Conservation (phyloP, 2,329 filamentous ascomycete species). For the Colletotrichum paranaense region DNA sequence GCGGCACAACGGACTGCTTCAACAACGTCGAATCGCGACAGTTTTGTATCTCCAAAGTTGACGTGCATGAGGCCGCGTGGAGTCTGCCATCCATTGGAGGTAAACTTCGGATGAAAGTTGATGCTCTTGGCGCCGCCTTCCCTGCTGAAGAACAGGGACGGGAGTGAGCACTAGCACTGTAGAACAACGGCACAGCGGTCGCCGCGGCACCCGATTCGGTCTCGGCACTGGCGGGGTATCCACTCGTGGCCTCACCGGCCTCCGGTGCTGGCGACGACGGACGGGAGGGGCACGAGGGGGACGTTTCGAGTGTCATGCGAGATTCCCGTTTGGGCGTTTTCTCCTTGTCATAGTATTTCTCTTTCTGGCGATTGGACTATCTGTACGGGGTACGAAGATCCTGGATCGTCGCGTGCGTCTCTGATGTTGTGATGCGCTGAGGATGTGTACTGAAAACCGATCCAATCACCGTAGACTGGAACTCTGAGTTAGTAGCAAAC, state of each 20-base stretch:
- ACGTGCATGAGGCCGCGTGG: background rate
- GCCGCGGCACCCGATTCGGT: background rate
- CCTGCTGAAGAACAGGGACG: background rate
- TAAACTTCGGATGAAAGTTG: background rate
- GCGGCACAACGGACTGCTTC: background rate
- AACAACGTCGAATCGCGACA: background rate
- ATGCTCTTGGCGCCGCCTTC: background rate
- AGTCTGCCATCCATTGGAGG: background rate
- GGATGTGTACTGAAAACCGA: too few relatives aligned
- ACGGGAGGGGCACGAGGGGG: too few relatives aligned
- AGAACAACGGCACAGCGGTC: background rate
- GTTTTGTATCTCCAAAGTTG: background rate
- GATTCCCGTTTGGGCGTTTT: background rate
- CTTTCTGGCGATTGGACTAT: background rate
- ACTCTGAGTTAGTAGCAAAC: too few relatives aligned
- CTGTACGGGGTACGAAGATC: too few relatives aligned
- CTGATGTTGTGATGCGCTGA: too few relatives aligned
- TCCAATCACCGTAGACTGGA: too few relatives aligned
- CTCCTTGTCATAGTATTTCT: background rate
- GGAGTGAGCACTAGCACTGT: background rate
- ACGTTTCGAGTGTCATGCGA: background rate
- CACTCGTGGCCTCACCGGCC: background rate
- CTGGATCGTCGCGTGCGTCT: too few relatives aligned
- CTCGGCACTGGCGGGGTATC: background rate
- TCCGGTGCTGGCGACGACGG: background rate